Percentiles rank a stretch among this genome's conserved stretches.
Conservation (phyloP, 176 grass and related monocot species). For the Oryza longistaminata region DNA sequence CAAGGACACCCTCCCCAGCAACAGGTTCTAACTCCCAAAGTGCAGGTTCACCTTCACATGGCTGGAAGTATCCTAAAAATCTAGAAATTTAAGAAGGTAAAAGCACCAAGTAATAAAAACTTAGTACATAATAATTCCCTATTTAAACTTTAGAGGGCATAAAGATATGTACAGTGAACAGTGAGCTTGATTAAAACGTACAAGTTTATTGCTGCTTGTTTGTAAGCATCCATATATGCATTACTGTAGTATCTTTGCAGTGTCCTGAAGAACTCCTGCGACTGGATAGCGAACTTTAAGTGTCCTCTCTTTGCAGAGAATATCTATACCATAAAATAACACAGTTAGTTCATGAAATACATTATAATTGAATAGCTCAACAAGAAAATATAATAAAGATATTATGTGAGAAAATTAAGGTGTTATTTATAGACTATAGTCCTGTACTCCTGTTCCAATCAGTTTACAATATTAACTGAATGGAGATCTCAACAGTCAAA, state of each 20-base stretch:
- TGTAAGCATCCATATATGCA: constrained; percentile 96
- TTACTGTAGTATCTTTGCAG: constrained; percentile 96
- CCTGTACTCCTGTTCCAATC: not conserved
- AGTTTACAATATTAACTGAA: not conserved
- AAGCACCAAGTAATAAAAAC: constrained; percentile 27
- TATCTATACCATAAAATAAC: constrained; percentile 64
- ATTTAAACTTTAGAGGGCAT: constrained; percentile 26
- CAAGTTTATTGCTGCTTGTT: constrained; percentile 99
- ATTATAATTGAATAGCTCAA: constrained; percentile 22
- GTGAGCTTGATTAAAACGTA: constrained; percentile 52
- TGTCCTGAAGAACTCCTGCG: constrained; percentile 89
- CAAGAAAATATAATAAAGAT: not conserved
- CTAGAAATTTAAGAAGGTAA: constrained; percentile 49
- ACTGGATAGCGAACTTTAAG: constrained; percentile 78
- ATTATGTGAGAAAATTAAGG: not conserved
- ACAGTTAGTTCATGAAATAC: constrained; percentile 23
- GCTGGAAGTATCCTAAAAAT: constrained; percentile 90
- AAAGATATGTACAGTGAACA: constrained; percentile 9
- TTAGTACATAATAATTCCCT: constrained; percentile 21
- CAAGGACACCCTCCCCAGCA: constrained; percentile 54
- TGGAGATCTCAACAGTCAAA: not conserved
- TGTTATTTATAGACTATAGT: not conserved
- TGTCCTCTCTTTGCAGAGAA: constrained; percentile 94
- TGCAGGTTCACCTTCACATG: constrained; percentile 67
- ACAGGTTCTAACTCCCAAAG: constrained; percentile 76